A percentile compares a stretch with the other conserved stretches of the same genome.
phyloP scores from a whole-genome alignment of 2,329 filamentous ascomycete genomes.

The Decorospora gaudefroyi region DNA sequence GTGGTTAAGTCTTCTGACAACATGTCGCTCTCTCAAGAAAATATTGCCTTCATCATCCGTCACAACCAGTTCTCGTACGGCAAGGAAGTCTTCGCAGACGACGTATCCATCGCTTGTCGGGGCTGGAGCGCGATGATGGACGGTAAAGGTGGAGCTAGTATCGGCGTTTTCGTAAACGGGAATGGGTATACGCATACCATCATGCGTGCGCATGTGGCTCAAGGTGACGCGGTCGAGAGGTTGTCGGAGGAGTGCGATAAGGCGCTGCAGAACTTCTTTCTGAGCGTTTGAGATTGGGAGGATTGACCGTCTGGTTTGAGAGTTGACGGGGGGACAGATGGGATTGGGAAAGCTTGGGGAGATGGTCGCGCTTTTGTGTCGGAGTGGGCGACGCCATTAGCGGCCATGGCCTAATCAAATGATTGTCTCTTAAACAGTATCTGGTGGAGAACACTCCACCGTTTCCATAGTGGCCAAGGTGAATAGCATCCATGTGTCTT shows the following conservation, averaged over 20 bases:
- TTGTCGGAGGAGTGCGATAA: conserved; percentile 6
- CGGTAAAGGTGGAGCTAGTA: not conserved
- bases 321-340: too few relatives aligned
- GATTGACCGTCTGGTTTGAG: too few relatives aligned
- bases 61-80: conserved; percentile 14
- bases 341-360: too few relatives aligned
- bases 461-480: too few relatives aligned
- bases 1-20: not conserved
- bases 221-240: conserved; percentile 9
- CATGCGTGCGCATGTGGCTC: not conserved
- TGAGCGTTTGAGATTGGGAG: not conserved
- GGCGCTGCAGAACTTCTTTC: conserved; percentile 7
- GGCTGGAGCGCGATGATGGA: conserved; percentile 6
- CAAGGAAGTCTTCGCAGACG: conserved; percentile 11
- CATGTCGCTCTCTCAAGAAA: conserved; percentile 4
- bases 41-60: conserved; percentile 19
- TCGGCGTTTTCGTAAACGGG: conserved; percentile 15
- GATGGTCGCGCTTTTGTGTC: too few relatives aligned
- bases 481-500: too few relatives aligned
- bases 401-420: too few relatives aligned
- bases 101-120: conserved; percentile 10
- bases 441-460: too few relatives aligned
- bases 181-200: conserved; percentile 14
- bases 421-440: too few relatives aligned
- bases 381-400: too few relatives aligned